Evolutionary conservation across 352 stramenopile species (phyloP), one percentile per base, ranked within the genome.

Genomic region (Pythium rishiriense): DNA sequence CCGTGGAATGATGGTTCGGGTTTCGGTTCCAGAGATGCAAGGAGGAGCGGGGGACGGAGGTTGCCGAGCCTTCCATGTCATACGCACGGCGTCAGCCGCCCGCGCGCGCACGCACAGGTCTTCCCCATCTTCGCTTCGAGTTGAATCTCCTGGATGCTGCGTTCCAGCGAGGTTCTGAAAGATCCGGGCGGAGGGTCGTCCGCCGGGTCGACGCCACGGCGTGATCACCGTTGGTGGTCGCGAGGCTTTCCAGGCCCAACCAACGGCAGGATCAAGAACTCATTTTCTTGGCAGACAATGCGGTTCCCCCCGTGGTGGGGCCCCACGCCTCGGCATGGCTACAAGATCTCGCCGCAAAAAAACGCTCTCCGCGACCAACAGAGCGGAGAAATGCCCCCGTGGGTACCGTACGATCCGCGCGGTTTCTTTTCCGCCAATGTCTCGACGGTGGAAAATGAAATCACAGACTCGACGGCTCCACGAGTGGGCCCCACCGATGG

Each of bases 1-100:
- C 58, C 25, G 58, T 24, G 22, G 35, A 31, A 35, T n/a, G n/a
- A 66, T 66, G 59, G 42, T 60, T 59, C 29, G 49, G 59, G 59
- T 59, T 60, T 49, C 49, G 59, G 59, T 60, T 60, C 24, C 49
- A 60, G 53, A 52, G 59, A 35, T 62, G 55, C 55, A 65, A 65
- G 26, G 48, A 65, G 58, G 49, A 31, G 24, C 26, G 49, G n/a
- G 43, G 29, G 19, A 7, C 12, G 26, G 19, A 54, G 48, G 10
- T 41, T 28, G 19, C 54, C 17, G 39, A 29, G 22, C 19, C 42
- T 43, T 43, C 37, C 37, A 43, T 43, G 37, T 41, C 35, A 41
- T 41, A 41, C 35, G n/a, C n/a, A n/a, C n/a, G 35, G 11, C 15
- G 37, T 43, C 37, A n/a, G 11, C 37, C 37, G 37, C 37, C 37